phyloP scores from a whole-genome alignment of 805 yeast genomes.

The Metahyphopichia silvanorum region DNA sequence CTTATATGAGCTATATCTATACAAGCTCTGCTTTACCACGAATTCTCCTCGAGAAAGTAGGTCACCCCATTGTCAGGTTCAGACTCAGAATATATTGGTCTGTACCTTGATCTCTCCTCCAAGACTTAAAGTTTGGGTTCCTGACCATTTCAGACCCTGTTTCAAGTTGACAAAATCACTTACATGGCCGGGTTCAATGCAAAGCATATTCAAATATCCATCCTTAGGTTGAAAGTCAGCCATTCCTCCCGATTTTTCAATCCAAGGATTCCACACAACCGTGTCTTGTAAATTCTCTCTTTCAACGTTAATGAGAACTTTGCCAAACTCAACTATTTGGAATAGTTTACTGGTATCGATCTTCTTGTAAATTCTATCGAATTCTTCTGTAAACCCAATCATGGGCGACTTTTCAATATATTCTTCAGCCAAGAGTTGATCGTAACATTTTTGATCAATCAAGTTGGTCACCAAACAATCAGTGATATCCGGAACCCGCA shows the following conservation, averaged over 20 bases:
- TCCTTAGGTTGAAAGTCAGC: slow-evolving; percentile 82
- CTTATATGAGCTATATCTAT: no score
- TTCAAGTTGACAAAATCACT: slow-evolving; percentile 57
- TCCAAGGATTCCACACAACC: slow-evolving; percentile 99
- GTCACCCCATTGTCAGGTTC: no score
- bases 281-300: slow-evolving; percentile 62
- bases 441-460: slow-evolving; percentile 67
- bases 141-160: slow-evolving; percentile 78
- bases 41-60: no score
- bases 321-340: slow-evolving; percentile 69
- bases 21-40: no score
- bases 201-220: slow-evolving; percentile 85
- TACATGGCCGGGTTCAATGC: slow-evolving; percentile 93
- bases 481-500: slow-evolving; percentile 70
- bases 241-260: slow-evolving; percentile 75
- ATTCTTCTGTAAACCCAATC: slow-evolving; percentile 68
- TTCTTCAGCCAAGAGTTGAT: slow-evolving; percentile 64
- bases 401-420: slow-evolving; percentile 76
- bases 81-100: slow-evolving; percentile 41
- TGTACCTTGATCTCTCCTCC: slow-evolving; percentile 64
- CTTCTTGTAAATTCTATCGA: slow-evolving; percentile 78
- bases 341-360: slow-evolving; percentile 53
- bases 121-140: slow-evolving; percentile 55
- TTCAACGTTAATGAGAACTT: slow-evolving; percentile 64
- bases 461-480: slow-evolving; percentile 76